phyloP scores from a whole-genome alignment of 192 early-diverging fungal species.

The Cladochytrium replicatum region DNA sequence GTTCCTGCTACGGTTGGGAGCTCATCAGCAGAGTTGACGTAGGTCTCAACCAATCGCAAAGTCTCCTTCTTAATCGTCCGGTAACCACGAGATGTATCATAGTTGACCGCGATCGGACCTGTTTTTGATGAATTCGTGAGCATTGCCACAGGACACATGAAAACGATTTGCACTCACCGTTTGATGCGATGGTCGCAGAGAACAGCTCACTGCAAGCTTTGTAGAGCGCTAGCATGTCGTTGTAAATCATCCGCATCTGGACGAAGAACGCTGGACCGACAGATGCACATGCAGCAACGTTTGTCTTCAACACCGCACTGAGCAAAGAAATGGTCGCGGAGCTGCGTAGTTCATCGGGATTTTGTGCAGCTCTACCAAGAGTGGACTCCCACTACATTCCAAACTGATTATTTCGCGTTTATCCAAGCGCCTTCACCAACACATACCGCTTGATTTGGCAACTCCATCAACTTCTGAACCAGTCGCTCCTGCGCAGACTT shows the following conservation, averaged over 20 bases:
- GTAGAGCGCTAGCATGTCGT: slow-evolving; percentile 87
- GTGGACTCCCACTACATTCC: slow-evolving; percentile 66
- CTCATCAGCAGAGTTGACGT: slow-evolving; percentile 81
- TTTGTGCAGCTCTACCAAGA: slow-evolving; percentile 59
- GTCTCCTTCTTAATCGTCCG: slow-evolving; percentile 96
- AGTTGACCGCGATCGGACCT: slow-evolving; percentile 83
- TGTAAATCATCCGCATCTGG: slow-evolving; percentile 83
- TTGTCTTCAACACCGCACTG: slow-evolving; percentile 89
- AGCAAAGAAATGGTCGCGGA: slow-evolving; percentile 77
- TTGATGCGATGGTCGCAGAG: slow-evolving; percentile 59
- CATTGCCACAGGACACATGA: neutral
- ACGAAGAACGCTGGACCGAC: slow-evolving; percentile 79
- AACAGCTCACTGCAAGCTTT: slow-evolving; percentile 78
- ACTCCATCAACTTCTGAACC: slow-evolving; percentile 78
- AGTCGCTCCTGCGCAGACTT: slow-evolving; percentile 67
- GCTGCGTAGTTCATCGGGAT: slow-evolving; percentile 60
- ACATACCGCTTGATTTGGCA: slow-evolving; percentile 69
- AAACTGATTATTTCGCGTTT: neutral
- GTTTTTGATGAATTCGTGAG: slow-evolving; percentile 1
- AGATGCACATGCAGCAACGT: slow-evolving; percentile 82
- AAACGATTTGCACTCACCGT: slow-evolving; percentile 33
- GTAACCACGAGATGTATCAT: slow-evolving; percentile 79
- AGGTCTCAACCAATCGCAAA: slow-evolving; percentile 85
- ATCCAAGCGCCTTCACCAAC: neutral
- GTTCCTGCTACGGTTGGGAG: slow-evolving; percentile 64